A percentile compares a stretch with the other conserved stretches of the same genome.
Conservation (phyloP, 192 early-diverging fungal genomes). For the Coemansia sp. region DNA sequence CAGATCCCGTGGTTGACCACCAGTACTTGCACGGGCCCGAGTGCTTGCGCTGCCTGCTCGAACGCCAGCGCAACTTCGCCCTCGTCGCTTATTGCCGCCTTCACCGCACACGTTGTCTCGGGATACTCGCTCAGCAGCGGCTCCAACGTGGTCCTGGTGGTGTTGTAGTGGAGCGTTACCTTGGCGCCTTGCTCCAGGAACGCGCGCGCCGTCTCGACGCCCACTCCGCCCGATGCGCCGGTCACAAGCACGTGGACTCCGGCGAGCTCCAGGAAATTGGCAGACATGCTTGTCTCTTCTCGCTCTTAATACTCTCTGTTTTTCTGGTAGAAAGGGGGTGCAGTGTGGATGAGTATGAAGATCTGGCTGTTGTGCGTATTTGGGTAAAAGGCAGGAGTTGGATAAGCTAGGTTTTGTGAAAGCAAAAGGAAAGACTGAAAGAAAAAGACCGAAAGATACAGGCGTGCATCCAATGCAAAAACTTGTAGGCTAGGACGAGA, state of each 20-base stretch:
- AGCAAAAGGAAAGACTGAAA: neutral
- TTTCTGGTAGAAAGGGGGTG: no score
- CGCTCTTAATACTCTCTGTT: neutral
- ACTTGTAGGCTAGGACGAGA: neutral
- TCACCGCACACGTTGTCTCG: slow-evolving; percentile 9
- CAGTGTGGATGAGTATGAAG: no score
- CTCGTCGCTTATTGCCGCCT: slow-evolving; percentile 53
- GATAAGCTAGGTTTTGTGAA: neutral
- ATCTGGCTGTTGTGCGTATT: no score
- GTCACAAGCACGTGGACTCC: slow-evolving; percentile 58
- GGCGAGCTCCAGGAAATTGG: slow-evolving; percentile 33
- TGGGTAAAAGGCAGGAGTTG: neutral
- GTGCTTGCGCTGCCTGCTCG: slow-evolving; percentile 1
- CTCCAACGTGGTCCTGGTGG: slow-evolving; percentile 16
- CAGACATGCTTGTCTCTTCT: slow-evolving; percentile 6
- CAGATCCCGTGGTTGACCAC: slow-evolving; percentile 63
- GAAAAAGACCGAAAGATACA: neutral
- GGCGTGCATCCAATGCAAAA: neutral
- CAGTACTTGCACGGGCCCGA: slow-evolving; percentile 56
- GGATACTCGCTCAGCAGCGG: slow-evolving; percentile 39
- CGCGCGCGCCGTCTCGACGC: slow-evolving; percentile 42
- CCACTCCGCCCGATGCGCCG: slow-evolving; percentile 62
- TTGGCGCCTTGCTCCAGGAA: slow-evolving; percentile 57
- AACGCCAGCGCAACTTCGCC: slow-evolving; percentile 28
- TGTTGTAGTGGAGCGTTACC: slow-evolving; percentile 59